Evolutionary conservation across 441 rosid species (phyloP), one percentile per base, ranked within the genome.

Genomic region (Aleurites moluccanus): DNA sequence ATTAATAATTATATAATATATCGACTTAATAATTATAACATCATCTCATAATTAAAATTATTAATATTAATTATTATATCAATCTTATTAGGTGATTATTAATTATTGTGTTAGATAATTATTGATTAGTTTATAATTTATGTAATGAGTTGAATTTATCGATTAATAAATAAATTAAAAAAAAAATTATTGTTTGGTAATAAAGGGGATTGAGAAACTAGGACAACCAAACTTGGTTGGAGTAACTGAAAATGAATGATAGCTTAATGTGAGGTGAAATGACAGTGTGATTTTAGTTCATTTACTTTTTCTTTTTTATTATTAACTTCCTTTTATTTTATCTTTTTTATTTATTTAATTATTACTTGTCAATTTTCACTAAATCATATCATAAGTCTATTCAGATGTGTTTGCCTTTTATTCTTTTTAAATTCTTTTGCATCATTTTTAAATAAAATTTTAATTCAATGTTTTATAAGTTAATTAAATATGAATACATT

Each of bases 201-300:
- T 70, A 66, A 70, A 42, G 53, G 28, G 7, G 64, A 60, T 28
- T 60, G 64, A 40, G 64, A 38, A 50, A 69, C 45, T 9, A 20
- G 25, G 72, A 52, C 28, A 52, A 33, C 61, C 53, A 50, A 55
- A 55, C 50, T 55, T 55, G n/a, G n/a, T n/a, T n/a, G 64, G 73
- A 56, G 74, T 70, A 70, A 70, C 65, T 59, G 74, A 42, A 70
- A 70, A 70, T 57, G 57, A 70, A 70, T 57, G 25, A 70, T 57
- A 70, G 35, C 65, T 16, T 23, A 70, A 40, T 70, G 74, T 25
- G 55, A 40, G 74, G 40, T 70, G 53, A 70, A 40, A 70, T 40
- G 14, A 70, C 57, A 70, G 65, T 61, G 10, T 42, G 21, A 42
- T 57, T 27, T 64, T 20, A 1, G 21, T 63, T 63, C 21, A 28